phyloP scores from a whole-genome alignment of 2,329 filamentous ascomycete genomes.

The Verticillium tricorpus region DNA sequence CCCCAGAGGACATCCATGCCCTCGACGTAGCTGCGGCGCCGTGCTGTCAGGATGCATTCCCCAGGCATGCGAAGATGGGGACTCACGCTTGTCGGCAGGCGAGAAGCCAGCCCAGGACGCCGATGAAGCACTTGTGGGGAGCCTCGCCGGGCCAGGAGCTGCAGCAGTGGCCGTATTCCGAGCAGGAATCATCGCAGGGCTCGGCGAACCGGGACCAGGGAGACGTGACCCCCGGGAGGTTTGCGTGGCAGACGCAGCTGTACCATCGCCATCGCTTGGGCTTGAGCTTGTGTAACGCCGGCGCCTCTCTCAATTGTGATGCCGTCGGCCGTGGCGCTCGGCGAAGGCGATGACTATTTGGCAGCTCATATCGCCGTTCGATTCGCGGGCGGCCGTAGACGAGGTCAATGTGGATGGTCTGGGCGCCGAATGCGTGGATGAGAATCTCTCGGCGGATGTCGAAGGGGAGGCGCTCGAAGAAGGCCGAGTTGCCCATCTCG shows the following conservation, averaged over 20 bases:
- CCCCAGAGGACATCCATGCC: neutral
- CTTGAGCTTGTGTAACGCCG: neutral
- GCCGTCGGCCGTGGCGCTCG: neutral
- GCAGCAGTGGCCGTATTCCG: neutral
- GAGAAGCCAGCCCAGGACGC: constrained; percentile 2
- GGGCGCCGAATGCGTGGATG: neutral
- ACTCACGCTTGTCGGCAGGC: constrained; percentile 2
- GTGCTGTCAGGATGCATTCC: neutral
- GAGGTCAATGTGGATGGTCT: neutral
- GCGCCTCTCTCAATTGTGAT: neutral
- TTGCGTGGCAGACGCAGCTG: neutral
- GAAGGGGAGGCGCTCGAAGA: neutral
- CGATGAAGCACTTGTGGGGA: neutral
- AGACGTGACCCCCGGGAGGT: neutral
- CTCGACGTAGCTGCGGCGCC: neutral
- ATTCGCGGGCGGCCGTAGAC: neutral
- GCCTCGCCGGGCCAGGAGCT: neutral
- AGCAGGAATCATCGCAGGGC: neutral
- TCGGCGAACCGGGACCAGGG: neutral
- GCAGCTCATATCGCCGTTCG: too few species aligned
- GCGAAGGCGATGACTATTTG: neutral
- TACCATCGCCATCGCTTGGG: neutral
- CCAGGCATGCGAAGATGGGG: neutral
- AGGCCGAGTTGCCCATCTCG: neutral
- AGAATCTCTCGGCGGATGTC: constrained; percentile 1